Base-by-base conservation (phyloP, 805 yeast species). In the Isabelozyma gotoi region DNA sequence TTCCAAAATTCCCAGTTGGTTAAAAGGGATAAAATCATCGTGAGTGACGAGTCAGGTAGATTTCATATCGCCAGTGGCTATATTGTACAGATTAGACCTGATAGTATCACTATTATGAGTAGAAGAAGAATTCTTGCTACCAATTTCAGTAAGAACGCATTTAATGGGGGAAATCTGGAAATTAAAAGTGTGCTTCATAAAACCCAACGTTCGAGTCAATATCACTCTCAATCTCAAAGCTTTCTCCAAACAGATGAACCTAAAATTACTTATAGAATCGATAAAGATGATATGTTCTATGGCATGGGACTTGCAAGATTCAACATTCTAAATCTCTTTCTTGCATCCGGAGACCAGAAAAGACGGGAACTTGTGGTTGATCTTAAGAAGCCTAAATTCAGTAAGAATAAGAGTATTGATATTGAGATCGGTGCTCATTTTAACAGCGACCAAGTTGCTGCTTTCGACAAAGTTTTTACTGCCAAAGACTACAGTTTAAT, bases 1-100 rank as follows among this genome's bases (percentile, higher is more conserved):
- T 43, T 68, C 45, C 59, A 60, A 29, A 36, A 56, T 2, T 65
- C 84, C 0, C 88, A 84, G 45, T 53, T 89, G 2, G 41, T 67
- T 0, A 67, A 72, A 32, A 73, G 77, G 48, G 97, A 91, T 56
- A 69, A 80, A 33, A 76, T 91, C 1, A 71, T 85, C 12, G 67
- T 90, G 1, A 89, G 96, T 56, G 96, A 87, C 59, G 95, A 88
- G 52, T 47, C 60, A 0, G 96, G 96, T 0, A 88, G 85, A 58
- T 84, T 84, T 60, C 85, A 88, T 0, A 55, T 91, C 18, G 81
- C 89, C 1, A 73, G 72, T 39, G 97, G 96, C 0, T 62, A 59
- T 36, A 72, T 90, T 3, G 63, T 67, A 5, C 51, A 58, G 3
- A 64, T 85, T 0, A 65, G 74, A 5, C 63, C 70, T 0, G 67